Percentiles rank a stretch among this genome's conserved stretches.
These are phyloP conservation scores for Rhynchosporium agropyri DNA, from an alignment of 2,329 filamentous ascomycete species.

Conservation along the genomic window DNA sequence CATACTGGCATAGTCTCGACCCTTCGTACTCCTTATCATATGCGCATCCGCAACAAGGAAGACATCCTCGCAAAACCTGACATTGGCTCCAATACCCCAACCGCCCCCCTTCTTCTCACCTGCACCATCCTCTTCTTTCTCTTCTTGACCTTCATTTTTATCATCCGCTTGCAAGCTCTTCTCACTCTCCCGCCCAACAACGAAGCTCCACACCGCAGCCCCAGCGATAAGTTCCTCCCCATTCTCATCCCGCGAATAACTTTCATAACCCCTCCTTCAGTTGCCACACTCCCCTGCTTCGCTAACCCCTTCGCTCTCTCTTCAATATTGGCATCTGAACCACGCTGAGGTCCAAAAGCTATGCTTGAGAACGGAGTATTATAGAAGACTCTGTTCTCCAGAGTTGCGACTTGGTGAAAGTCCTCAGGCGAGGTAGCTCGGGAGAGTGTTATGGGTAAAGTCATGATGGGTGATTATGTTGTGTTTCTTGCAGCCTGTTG, in stretches of 20 bases:
- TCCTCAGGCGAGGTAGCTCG: constrained; percentile 9
- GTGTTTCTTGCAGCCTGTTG: not conserved
- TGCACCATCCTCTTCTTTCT: not conserved
- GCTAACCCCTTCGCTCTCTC: constrained; percentile 13
- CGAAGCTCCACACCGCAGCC: constrained; percentile 28
- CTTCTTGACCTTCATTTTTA: constrained; percentile 1
- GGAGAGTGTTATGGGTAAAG: constrained; percentile 10
- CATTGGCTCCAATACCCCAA: constrained; percentile 32
- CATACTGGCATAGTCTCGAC: constrained; percentile 34
- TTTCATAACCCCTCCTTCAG: constrained; percentile 22
- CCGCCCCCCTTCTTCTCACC: constrained; percentile 8
- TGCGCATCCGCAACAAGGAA: constrained; percentile 33
- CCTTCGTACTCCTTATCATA: constrained; percentile 29
- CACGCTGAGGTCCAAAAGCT: constrained; percentile 22
- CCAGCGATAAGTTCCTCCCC: constrained; percentile 28
- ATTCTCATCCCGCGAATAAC: constrained; percentile 19
- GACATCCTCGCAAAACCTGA: constrained; percentile 35
- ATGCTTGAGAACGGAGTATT: constrained; percentile 25
- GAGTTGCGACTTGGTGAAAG: constrained; percentile 19
- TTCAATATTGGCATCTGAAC: constrained; percentile 10
- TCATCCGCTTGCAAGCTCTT: constrained; percentile 19
- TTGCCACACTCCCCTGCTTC: constrained; percentile 6
- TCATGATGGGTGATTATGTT: not conserved
- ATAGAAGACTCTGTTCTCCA: constrained; percentile 27
- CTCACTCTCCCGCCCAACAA: constrained; percentile 8